These are phyloP conservation scores for Colletotrichum ledebouriae DNA, from an alignment of 2,329 filamentous ascomycete genomes.

Conservation along the genomic window DNA sequence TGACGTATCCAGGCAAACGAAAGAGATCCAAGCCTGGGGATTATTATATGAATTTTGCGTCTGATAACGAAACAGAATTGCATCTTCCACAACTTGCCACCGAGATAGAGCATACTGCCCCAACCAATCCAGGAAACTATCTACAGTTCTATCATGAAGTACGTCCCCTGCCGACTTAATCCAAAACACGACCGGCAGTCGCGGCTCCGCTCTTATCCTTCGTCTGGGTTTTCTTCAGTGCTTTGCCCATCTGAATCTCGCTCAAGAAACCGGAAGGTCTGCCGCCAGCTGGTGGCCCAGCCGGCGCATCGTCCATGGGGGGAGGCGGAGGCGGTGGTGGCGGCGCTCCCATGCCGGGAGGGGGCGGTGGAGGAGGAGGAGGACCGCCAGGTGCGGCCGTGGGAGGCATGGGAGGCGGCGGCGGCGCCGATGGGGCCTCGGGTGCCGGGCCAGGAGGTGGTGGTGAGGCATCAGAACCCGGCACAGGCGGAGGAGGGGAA, in stretches of 20 bases:
- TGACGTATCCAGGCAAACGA: not conserved
- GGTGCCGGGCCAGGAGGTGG: constrained; percentile 46
- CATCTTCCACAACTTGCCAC: constrained; percentile 18
- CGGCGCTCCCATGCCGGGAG: constrained; percentile 53
- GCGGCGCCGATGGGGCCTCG: constrained; percentile 46
- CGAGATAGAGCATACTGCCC: constrained; percentile 11
- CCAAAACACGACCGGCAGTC: constrained; percentile 81
- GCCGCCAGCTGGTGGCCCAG: constrained; percentile 61
- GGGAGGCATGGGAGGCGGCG: constrained; percentile 51
- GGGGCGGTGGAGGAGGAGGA: constrained; percentile 59
- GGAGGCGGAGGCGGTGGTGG: constrained; percentile 61
- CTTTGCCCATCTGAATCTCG: constrained; percentile 84
- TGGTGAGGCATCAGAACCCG: constrained; percentile 49
- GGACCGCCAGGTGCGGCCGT: constrained; percentile 50
- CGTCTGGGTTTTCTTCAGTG: constrained; percentile 88
- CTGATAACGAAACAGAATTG: constrained; percentile 21
- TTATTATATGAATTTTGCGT: constrained; percentile 28
- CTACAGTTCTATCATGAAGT: not conserved
- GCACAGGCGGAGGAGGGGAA: constrained; percentile 47
- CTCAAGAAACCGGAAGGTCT: constrained; percentile 77
- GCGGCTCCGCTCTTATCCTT: constrained; percentile 84
- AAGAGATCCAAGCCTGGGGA: constrained; percentile 19
- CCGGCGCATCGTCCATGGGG: constrained; percentile 52
- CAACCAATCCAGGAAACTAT: not conserved
- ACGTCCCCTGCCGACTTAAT: constrained; percentile 50